A percentile compares a stretch with the other conserved stretches of the same genome.
phyloP scores from a whole-genome alignment of 495 filamentous ascomycete genomes.

The Aspergillus saccharolyticus region DNA sequence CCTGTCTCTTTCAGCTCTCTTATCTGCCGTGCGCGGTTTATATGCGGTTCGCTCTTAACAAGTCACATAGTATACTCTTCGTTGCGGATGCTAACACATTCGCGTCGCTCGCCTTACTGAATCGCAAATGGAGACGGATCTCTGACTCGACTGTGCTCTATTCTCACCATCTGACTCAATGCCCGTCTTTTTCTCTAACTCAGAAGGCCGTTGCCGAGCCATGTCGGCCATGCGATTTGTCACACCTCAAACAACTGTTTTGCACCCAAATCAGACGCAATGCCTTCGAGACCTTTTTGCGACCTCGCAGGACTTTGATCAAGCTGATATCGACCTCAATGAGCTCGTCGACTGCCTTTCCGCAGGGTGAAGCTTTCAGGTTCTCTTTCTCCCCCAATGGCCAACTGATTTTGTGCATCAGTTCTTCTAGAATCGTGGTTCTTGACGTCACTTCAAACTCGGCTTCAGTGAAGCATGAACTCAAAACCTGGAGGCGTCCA shows the following conservation, averaged over 20 bases:
- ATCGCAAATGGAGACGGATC: slow-evolving; percentile 67
- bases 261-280: slow-evolving; percentile 67
- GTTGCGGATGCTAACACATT: slow-evolving; percentile 71
- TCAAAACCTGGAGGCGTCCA: slow-evolving; percentile 74
- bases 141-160: slow-evolving; percentile 71
- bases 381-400: slow-evolving; percentile 74
- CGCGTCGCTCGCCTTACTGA: slow-evolving; percentile 76
- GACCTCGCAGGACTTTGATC: slow-evolving; percentile 63
- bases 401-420: slow-evolving; percentile 69
- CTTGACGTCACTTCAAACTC: slow-evolving; percentile 56
- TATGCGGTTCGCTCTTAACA: slow-evolving; percentile 14
- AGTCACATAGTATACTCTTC: slow-evolving; percentile 61
- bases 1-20: background rate
- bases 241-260: slow-evolving; percentile 61
- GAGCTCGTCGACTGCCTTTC: slow-evolving; percentile 73
- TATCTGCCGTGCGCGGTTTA: background rate
- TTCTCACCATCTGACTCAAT: slow-evolving; percentile 67
- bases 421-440: slow-evolving; percentile 83
- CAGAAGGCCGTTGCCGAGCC: slow-evolving; percentile 40
- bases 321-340: slow-evolving; percentile 78
- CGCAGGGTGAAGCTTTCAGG: slow-evolving; percentile 79
- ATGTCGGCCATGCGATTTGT: slow-evolving; percentile 49
- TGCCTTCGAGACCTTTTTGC: slow-evolving; percentile 72
- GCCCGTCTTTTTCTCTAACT: slow-evolving; percentile 60
- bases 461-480: slow-evolving; percentile 63